Conservation (phyloP, 352 stramenopile species). For the Sclerospora graminicola region DNA sequence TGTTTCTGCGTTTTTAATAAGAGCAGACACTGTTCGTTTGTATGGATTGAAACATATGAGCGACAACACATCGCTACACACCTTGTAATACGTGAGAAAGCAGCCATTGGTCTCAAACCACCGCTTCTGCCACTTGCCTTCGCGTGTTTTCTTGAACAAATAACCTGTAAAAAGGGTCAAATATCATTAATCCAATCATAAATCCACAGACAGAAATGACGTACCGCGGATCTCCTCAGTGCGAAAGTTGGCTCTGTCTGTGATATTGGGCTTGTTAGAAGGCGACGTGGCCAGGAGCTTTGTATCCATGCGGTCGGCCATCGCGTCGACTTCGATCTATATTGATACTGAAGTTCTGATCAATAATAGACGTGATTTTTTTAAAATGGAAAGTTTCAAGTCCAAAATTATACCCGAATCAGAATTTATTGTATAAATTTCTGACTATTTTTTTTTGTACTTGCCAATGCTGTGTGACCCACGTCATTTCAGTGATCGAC, state of each 20-base stretch:
- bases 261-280: constrained; percentile 31
- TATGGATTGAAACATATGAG: too few relatives aligned
- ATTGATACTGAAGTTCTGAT: too few relatives aligned
- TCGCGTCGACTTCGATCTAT: constrained; percentile 8
- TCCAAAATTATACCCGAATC: too few relatives aligned
- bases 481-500: constrained; percentile 4
- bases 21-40: too few relatives aligned
- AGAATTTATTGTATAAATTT: too few relatives aligned
- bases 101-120: constrained; percentile 98
- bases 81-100: constrained; percentile 99
- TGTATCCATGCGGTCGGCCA: constrained; percentile 21
- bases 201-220: background rate
- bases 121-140: constrained; percentile 94
- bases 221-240: constrained; percentile 61
- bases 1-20: constrained; percentile 52
- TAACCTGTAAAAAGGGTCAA: constrained; percentile 42
- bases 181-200: constrained; percentile 1
- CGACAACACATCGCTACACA: constrained; percentile 9
- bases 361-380: too few relatives aligned
- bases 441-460: constrained; percentile 1
- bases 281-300: constrained; percentile 40
- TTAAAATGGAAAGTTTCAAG: too few relatives aligned
- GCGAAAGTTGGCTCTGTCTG: constrained; percentile 59
- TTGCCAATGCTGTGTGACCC: background rate
- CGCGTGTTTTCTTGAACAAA: constrained; percentile 90